Percentiles rank a stretch among this genome's conserved stretches.
Evolutionary conservation across 352 stramenopile species (phyloP).

Genomic region (Pythium guiyangense): DNA sequence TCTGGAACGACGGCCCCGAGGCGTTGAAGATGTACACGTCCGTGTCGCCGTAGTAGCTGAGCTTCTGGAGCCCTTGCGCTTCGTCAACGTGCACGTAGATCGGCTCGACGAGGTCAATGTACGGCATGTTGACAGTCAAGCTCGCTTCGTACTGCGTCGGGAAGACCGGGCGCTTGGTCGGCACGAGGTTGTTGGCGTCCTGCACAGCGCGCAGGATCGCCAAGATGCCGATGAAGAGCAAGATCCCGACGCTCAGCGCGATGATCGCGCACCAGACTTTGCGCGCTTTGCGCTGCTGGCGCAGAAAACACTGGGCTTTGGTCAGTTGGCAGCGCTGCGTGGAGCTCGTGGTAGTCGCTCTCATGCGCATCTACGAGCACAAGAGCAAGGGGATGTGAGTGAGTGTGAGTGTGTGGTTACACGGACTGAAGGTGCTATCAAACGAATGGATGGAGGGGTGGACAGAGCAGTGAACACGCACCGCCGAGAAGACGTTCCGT

Average conservation of each 20-base stretch:
- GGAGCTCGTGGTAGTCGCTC: conserved; percentile 11
- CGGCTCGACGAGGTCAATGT: conserved; percentile 86
- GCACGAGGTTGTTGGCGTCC: conserved; percentile 65
- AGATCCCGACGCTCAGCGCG: conserved; percentile 62
- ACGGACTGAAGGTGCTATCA: too few species aligned
- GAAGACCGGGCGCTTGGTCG: conserved; percentile 66
- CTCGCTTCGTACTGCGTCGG: conserved; percentile 86
- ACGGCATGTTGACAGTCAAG: conserved; percentile 85
- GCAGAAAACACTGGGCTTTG: conserved; percentile 36
- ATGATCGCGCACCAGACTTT: conserved; percentile 85
- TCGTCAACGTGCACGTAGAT: conserved; percentile 84
- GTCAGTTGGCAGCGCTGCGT: conserved; percentile 23
- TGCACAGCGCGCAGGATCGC: conserved; percentile 80
- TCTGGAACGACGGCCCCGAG: conserved; percentile 70
- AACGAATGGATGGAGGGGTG: background rate
- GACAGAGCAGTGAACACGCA: conserved; percentile 17
- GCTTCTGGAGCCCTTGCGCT: conserved; percentile 64
- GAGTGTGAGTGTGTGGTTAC: background rate
- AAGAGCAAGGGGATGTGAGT: background rate
- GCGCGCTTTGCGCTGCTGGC: conserved; percentile 54
- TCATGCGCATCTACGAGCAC: background rate
- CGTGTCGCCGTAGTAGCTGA: conserved; percentile 87
- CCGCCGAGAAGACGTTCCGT: conserved; percentile 49
- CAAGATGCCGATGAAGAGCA: conserved; percentile 78
- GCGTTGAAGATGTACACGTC: conserved; percentile 88